These are phyloP conservation scores for Talaromyces wortmannii DNA, from an alignment of 495 filamentous ascomycete species.

Conservation along the genomic window DNA sequence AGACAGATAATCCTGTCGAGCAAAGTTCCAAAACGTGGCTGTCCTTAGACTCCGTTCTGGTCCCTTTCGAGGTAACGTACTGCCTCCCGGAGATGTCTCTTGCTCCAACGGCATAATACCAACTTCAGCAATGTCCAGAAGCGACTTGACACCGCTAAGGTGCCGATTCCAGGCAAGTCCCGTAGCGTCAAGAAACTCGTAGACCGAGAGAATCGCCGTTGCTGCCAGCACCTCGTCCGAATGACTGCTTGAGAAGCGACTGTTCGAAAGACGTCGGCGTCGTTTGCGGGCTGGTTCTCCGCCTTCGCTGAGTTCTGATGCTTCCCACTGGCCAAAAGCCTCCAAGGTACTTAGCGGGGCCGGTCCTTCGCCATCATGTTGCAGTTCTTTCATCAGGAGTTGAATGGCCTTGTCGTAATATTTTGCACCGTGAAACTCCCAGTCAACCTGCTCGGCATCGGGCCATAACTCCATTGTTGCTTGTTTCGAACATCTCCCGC, in stretches of 20 bases:
- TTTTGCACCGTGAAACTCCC: slow-evolving; percentile 50
- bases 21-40: slow-evolving; percentile 62
- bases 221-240: slow-evolving; percentile 57
- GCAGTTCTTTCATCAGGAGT: slow-evolving; percentile 52
- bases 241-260: slow-evolving; percentile 33
- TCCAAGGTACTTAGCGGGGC: slow-evolving; percentile 27
- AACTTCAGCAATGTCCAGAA: slow-evolving; percentile 56
- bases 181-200: slow-evolving; percentile 57
- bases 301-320: slow-evolving; percentile 23
- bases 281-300: slow-evolving; percentile 30
- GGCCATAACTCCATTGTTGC: slow-evolving; percentile 47
- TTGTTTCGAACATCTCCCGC: slow-evolving; percentile 39
- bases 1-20: slow-evolving; percentile 56
- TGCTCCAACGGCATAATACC: slow-evolving; percentile 54
- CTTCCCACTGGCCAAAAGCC: slow-evolving; percentile 31
- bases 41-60: slow-evolving; percentile 42
- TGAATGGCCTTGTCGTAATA: slow-evolving; percentile 36
- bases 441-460: slow-evolving; percentile 38
- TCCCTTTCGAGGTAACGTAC: slow-evolving; percentile 19
- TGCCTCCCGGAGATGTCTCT: slow-evolving; percentile 28
- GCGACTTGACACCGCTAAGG: slow-evolving; percentile 55
- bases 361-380: slow-evolving; percentile 33
- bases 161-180: slow-evolving; percentile 57
- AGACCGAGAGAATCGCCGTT: slow-evolving; percentile 56
- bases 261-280: slow-evolving; percentile 30